Conservation (phyloP, 2,329 filamentous ascomycete genomes). For the Talaromyces atroroseus region DNA sequence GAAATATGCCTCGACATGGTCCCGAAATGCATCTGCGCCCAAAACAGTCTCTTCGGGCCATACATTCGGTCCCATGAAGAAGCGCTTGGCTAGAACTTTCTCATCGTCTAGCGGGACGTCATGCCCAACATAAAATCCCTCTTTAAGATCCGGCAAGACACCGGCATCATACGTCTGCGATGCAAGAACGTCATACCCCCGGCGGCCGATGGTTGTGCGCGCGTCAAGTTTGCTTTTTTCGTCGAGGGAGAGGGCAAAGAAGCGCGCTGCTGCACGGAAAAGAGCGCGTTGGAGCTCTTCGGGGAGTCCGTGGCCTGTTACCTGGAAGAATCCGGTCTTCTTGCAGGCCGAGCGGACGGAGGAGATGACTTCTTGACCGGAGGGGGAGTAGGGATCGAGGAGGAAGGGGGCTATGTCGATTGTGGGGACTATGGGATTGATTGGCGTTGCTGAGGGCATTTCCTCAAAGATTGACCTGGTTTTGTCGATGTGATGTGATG, state of each 20-base stretch:
- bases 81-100: conserved; percentile 23
- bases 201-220: conserved; percentile 32
- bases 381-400: neutral
- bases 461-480: neutral
- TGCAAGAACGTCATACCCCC: conserved; percentile 40
- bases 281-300: conserved; percentile 22
- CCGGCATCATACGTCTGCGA: conserved; percentile 41
- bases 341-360: neutral
- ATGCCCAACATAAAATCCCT: neutral
- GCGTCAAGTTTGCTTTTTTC: neutral
- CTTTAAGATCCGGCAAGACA: conserved; percentile 40
- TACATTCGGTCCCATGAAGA: conserved; percentile 33
- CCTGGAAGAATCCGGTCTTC: conserved; percentile 30
- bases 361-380: neutral
- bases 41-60: conserved; percentile 6
- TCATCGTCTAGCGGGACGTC: no score
- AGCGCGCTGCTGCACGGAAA: conserved; percentile 21
- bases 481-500: no score
- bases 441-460: no score
- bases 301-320: conserved; percentile 29
- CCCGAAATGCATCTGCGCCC: conserved; percentile 35
- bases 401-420: neutral
- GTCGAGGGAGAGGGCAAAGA: conserved; percentile 9
- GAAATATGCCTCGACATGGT: conserved; percentile 24
- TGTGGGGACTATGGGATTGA: neutral